Conservation (phyloP, 2,329 filamentous ascomycete species). For the Cytospora leucostoma region DNA sequence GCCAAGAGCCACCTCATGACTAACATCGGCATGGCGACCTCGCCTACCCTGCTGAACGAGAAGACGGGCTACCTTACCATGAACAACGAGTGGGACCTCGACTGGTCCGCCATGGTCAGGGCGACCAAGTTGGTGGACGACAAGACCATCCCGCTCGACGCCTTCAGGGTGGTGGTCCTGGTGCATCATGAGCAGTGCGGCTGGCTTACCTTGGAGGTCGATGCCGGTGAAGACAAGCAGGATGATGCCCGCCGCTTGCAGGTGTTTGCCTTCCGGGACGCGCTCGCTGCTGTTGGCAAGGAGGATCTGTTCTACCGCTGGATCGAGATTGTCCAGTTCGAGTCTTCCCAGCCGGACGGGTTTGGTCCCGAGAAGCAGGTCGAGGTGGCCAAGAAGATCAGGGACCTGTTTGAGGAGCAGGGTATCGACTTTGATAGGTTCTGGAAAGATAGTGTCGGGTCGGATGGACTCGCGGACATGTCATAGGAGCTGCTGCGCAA, state of each 20-base stretch:
- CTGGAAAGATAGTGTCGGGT: slow-evolving; percentile 65
- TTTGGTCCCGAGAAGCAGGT: slow-evolving; percentile 76
- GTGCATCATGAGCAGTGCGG: slow-evolving; percentile 68
- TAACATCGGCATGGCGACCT: slow-evolving; percentile 68
- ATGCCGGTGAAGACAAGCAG: slow-evolving; percentile 43
- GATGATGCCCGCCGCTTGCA: slow-evolving; percentile 70
- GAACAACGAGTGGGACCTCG: slow-evolving; percentile 82
- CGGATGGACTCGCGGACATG: slow-evolving; percentile 39
- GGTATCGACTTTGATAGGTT: slow-evolving; percentile 82
- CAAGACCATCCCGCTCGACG: slow-evolving; percentile 61
- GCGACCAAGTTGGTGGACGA: slow-evolving; percentile 70
- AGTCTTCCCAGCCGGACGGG: slow-evolving; percentile 75
- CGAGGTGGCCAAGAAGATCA: slow-evolving; percentile 71
- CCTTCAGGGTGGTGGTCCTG: slow-evolving; percentile 71
- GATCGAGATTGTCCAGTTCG: slow-evolving; percentile 90
- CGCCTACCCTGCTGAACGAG: slow-evolving; percentile 63
- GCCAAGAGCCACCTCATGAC: slow-evolving; percentile 61
- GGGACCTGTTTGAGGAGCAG: slow-evolving; percentile 71
- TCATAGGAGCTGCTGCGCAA: neutral
- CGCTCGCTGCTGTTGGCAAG: slow-evolving; percentile 74
- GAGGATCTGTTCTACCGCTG: slow-evolving; percentile 88
- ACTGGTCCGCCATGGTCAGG: slow-evolving; percentile 78
- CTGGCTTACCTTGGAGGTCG: slow-evolving; percentile 69
- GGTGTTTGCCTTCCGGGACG: slow-evolving; percentile 78
- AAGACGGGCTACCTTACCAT: slow-evolving; percentile 91